Evolutionary conservation across 1,284 basidiomycete species (phyloP), one percentile per base, ranked within the genome.

Genomic region (Boletus hoseneyae): DNA sequence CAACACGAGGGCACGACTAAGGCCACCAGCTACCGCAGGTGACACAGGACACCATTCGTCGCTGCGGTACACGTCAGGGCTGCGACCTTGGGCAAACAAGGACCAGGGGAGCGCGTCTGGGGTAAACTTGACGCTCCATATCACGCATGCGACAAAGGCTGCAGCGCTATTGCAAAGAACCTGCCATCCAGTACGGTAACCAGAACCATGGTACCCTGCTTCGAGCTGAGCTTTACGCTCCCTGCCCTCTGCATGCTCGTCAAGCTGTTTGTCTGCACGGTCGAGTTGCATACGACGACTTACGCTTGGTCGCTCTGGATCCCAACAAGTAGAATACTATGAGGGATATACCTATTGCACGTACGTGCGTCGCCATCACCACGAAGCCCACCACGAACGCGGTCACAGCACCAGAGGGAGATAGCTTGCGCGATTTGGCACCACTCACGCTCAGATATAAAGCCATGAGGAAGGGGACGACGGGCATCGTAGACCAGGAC

Each of bases 281-380:
- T 37, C 18, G 21, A 19, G 18, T 8, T 30, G 38, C 6, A 16
- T 36, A 15, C n/a, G 16, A 19, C 1, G 25, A 35, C 80, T 57
- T 57, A 80, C 80, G 75, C 64, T 93, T 94, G 6, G 94, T 97
- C 0, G 92, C 93, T 44, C 82, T 76, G 45, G 88, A 91, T 1
- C 87, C 93, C 1, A 84, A 60, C 16, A 94, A 73, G 67, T 96
- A 95, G 70, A 97, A 93, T 0, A 80, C 79, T 49, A 95, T 81
- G 58, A 96, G 75, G 0, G 83, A 76, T 6, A 82, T 70, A 10
- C 89, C 91, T 62, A 94, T 90, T 0, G 79, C 74, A 43, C 76
- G 73, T 18, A 85, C 71, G 8, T 76, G 80, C 12, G 80, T 78
- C 13, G 81, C 71, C 64, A 90, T 74, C 63, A 82, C 80, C 6